Conservation (phyloP, 495 filamentous ascomycete species). For the Letharia lupina region DNA sequence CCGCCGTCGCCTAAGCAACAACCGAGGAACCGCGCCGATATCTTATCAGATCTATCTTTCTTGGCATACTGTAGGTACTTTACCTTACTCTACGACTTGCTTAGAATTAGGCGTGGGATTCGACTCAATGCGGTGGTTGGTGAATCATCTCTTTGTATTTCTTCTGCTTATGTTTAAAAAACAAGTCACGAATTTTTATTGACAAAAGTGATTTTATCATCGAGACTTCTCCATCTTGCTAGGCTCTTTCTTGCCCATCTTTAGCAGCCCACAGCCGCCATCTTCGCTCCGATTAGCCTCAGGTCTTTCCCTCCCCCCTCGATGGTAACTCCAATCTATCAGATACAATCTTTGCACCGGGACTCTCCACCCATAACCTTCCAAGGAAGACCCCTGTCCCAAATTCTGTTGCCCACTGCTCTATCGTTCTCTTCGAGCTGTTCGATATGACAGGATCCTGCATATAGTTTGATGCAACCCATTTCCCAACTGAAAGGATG, state of each 20-base stretch:
- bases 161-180: too few species aligned
- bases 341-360: neutral
- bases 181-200: too few species aligned
- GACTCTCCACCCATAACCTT: neutral
- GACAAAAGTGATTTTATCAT: too few species aligned
- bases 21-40: neutral
- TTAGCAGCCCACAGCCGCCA: neutral
- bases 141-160: too few species aligned
- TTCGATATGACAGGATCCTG: neutral
- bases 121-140: too few species aligned
- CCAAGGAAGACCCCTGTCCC: neutral
- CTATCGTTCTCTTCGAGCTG: neutral
- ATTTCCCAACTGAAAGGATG: neutral
- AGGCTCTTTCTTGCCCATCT: neutral
- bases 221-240: neutral
- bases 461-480: neutral
- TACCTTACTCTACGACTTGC: neutral
- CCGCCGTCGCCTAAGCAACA: conserved; percentile 13
- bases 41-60: neutral
- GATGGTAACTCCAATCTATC: neutral
- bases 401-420: conserved; percentile 1
- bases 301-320: neutral
- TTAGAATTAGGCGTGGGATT: neutral
- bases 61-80: neutral
- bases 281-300: neutral